These are phyloP conservation scores for Pseudonitzschia pungens DNA, from an alignment of 108 stramenopile species.

Conservation along the genomic window DNA sequence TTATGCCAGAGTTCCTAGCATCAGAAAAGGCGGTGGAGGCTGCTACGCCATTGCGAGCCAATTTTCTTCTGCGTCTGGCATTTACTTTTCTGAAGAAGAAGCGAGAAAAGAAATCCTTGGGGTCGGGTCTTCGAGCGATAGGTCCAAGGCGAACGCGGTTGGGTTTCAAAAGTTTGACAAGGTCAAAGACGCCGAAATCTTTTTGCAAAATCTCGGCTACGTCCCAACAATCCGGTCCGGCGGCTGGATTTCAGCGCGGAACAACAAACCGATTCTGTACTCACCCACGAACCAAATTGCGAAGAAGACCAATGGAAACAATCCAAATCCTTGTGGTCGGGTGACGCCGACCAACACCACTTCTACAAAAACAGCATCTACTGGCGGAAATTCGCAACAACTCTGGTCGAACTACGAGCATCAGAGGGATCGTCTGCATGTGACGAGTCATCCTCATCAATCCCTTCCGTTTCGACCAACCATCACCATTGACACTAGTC, in stretches of 20 bases:
- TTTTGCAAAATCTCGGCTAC: constrained; percentile 1
- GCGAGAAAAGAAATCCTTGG: neutral
- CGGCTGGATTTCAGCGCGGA: constrained; percentile 16
- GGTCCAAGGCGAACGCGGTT: neutral
- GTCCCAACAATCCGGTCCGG: neutral
- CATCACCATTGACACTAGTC: too few species aligned
- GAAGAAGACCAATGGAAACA: too few species aligned
- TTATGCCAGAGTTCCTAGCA: neutral
- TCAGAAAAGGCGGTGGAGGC: neutral
- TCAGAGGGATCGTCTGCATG: neutral
- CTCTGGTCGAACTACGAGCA: constrained; percentile 1
- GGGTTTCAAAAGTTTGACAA: neutral
- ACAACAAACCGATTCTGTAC: neutral
- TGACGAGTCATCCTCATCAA: too few species aligned
- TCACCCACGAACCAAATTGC: neutral
- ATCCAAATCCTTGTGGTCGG: too few species aligned
- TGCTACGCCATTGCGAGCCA: constrained; percentile 4
- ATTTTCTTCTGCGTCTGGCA: neutral
- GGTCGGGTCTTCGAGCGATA: neutral
- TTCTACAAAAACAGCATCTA: neutral
- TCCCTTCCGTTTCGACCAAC: too few species aligned
- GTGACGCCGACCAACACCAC: too few species aligned
- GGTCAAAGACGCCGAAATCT: constrained; percentile 16
- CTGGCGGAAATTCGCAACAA: neutral
- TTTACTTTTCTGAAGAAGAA: neutral